Evolutionary conservation across 2,329 filamentous ascomycete species (phyloP), one percentile per base, ranked within the genome.

Genomic region (Biscogniauxia sp.): DNA sequence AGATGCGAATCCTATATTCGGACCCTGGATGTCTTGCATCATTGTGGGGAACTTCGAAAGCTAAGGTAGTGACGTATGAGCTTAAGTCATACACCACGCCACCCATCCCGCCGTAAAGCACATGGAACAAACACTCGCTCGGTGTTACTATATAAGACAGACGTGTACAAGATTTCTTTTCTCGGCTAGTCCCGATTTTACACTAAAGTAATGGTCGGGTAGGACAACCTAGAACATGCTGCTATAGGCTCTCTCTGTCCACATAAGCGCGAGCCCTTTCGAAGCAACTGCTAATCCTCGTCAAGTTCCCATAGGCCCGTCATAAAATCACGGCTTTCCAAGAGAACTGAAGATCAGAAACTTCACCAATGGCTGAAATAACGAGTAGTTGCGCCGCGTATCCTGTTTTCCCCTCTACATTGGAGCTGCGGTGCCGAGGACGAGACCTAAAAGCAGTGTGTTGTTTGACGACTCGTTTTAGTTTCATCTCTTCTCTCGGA

Each of bases 51-150:
- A 15, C n/a, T n/a, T n/a, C n/a, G 37, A 6, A 11, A 45, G 6
- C 15, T 45, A 32, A 15, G 23, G 37, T 51, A 55, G 25, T 54
- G 37, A 45, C 37, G 37, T 45, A 45, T 45, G 37, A n/a, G 37
- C 37, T 66, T 61, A 66, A 60, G 64, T 66, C 64, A 61, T 66
- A 66, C 57, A 20, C 23, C 37, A 50, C 41, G 54, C 41, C 49
- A 25, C 20, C 15, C 37, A 2, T 45, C 17, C 17, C 20, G 45
- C 5, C 28, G 37, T 26, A 3, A n/a, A 41, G 32, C n/a, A n/a
- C n/a, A 51, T 32, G 8, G 11, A 28, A 54, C 28, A 59, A 26
- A 25, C 56, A 37, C 23, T 25, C 15, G 26, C 28, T 32, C n/a
- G 11, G 4, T 32, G 11, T 32, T 9, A n/a, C n/a, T n/a, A n/a